A percentile compares a stretch with the other conserved stretches of the same genome.
phyloP scores from a whole-genome alignment of 192 early-diverging fungal genomes.

The Dissophora globulifera region DNA sequence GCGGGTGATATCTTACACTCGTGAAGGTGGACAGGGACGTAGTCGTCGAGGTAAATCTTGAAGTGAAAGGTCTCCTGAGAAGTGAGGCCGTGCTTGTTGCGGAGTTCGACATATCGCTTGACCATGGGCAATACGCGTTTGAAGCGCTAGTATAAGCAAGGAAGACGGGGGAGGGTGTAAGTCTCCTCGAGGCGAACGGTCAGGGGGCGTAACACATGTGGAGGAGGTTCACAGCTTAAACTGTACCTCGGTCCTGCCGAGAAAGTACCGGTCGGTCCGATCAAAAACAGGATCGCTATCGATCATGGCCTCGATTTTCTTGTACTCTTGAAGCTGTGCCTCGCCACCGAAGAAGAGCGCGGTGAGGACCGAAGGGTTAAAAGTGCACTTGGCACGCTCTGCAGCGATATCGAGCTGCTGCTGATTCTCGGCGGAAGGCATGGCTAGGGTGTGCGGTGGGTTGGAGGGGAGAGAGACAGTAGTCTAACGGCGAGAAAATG shows the following conservation, averaged over 20 bases:
- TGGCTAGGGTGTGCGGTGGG: neutral
- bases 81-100: constrained; percentile 55
- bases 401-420: constrained; percentile 52
- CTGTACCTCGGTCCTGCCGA: constrained; percentile 61
- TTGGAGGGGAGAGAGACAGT: too few relatives aligned
- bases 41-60: constrained; percentile 62
- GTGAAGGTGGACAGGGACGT: constrained; percentile 56
- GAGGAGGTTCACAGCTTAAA: too few relatives aligned
- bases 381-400: constrained; percentile 60
- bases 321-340: constrained; percentile 36
- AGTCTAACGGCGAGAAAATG: too few relatives aligned
- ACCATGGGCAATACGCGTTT: constrained; percentile 57
- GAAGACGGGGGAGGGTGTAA: too few relatives aligned
- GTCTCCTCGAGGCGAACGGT: too few relatives aligned
- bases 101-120: constrained; percentile 58
- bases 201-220: constrained; percentile 23
- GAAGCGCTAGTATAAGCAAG: too few relatives aligned
- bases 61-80: constrained; percentile 52
- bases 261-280: constrained; percentile 60
- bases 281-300: constrained; percentile 58
- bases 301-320: constrained; percentile 53
- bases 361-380: constrained; percentile 52
- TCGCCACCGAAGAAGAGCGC: constrained; percentile 57
- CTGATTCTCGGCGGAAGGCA: constrained; percentile 33
- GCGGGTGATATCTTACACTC: constrained; percentile 20